Evolutionary conservation across 495 filamentous ascomycete genomes (phyloP), one percentile per base, ranked within the genome.

Genomic region (Penicillium chermesinum): DNA sequence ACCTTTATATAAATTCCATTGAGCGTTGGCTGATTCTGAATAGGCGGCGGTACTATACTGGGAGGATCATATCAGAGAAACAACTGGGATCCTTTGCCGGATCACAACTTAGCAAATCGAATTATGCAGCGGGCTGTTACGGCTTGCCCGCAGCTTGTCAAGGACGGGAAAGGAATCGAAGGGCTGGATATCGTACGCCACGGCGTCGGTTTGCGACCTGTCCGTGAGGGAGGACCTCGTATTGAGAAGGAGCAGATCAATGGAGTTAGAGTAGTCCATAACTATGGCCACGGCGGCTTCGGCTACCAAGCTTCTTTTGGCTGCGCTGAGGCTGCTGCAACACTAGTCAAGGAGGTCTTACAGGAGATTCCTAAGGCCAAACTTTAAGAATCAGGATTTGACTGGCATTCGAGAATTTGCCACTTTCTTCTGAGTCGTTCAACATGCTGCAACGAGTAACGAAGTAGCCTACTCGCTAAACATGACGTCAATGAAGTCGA

Each of bases 251-350:
- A 96, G 65, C 74, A 72, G 52, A 78, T 90, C 16, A 64, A 76
- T 19, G 84, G 77, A n/a, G 74, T 80, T 0, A 81, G 77, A 69
- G 81, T 95, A 8, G 89, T 99, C 50, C 93, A 99, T 62, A 91
- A 95, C 54, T 99, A 99, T 62, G 94, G 94, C 8, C 91, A 96
- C 71, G 90, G 87, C 0, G 93, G 93, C 0, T 96, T 89, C 74
- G 93, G 84, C 46, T 89, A 96, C 59, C 93, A 99, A 64, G 79
- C 82, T 18, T 87, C 82, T 14, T 99, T 87, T 65, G 93, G 93
- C 1, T 90, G 87, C 68, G 83, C 90, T 0, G 68, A 82, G 54
- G 73, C 77, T 38, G 85, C 82, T 1, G 77, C 86, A 19, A 75
- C 75, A 54, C 64, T 96, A 62, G 87, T 95, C 14, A 78, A 85